Base-by-base conservation (phyloP, 2,329 filamentous ascomycete genomes). In the Cryoendolithus antarcticus region DNA sequence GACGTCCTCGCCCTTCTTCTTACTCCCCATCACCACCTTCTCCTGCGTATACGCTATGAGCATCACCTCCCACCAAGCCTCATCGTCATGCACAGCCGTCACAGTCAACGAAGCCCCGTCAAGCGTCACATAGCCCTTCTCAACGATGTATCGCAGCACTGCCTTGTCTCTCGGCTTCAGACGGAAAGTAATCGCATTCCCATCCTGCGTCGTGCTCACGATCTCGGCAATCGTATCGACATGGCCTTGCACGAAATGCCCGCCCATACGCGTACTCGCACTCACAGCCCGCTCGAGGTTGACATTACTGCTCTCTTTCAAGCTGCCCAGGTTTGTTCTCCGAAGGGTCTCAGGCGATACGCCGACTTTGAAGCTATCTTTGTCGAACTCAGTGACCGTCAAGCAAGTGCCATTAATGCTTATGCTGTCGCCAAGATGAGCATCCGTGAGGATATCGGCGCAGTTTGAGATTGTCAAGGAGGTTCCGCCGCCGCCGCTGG, bases 221-320 rank as follows among this genome's bases (percentile, higher is more conserved):
- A 98, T 82, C 32, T 72, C 74, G 0, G 89, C 91, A 31, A 81
- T 77, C 7, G 86, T 89, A 62, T 98, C 93, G 44, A 98, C 89
- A 62, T 98, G 91, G 32, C 91, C 91, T 65, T 98, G 93, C 27
- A 96, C 89, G 55, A 96, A 94, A 65, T 98, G 91, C 1, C 91
- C 91, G 35, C 93, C 91, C 86, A 98, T 96, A 40, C 91, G 84
- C 34, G 89, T 95, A 53, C 82, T 76, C 4, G 86, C 86, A 11
- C 82, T 81, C 39, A 98, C 88, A 3, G 91, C 89, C 10, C 91
- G 80, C 69, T 98, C 91, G 38, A 98, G 80, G 62, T 98, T 98
- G 48, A 96, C 88, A 13, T 67, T 69, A 44, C 78, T 82, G 32
- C 69, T 69, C 44, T 75, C 59, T 35, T 65, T 62, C 38, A 98